Base-by-base conservation (phyloP, 345 rosid species). In the Alliaria petiolata region DNA sequence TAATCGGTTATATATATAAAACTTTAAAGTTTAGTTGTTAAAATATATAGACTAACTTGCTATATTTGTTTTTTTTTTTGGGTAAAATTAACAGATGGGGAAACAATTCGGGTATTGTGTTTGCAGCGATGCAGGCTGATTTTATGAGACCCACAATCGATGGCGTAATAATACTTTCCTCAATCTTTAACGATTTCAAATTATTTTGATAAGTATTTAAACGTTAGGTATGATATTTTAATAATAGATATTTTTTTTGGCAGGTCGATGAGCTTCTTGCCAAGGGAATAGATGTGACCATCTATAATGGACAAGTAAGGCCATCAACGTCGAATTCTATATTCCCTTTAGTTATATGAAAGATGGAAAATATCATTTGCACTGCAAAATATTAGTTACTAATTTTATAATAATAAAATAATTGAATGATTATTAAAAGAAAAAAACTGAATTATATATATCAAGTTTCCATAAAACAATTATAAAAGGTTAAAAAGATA, bases 231-330 rank as follows among this genome's bases (percentile, higher is more conserved):
- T 53, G 20, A 52, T 43, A 43, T 43, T 15, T 47, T 65, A 6
- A 11, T 4, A 9, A 26, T 65, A 16, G 4, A 40, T 10, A 15
- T 62, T 1, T 8, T 1, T n/a, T n/a, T n/a, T n/a, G n/a, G 15
- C 62, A 93, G 96, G 96, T 90, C 15, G 93, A 89, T 78, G 85
- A 86, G 71, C 88, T 90, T 4, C 87, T 93, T 55, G 78, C 87
- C 17, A 87, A 82, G 52, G 97, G 96, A 8, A 75, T 89, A 50
- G 83, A 85, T 72, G 96, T 91, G 36, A 90, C 96, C 8, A 67
- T 93, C 19, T 90, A 93, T 67, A 93, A 72, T 84, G 98, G 98
- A 19, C 98, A 93, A 62, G 98, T 90, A 86, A 65, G 85, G 54
- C 15, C 53, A 51, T 26, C 71, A 9, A 51, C 36, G 25, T 15